Base-by-base conservation (phyloP, 441 rosid genomes). In the Populus hybrid region DNA sequence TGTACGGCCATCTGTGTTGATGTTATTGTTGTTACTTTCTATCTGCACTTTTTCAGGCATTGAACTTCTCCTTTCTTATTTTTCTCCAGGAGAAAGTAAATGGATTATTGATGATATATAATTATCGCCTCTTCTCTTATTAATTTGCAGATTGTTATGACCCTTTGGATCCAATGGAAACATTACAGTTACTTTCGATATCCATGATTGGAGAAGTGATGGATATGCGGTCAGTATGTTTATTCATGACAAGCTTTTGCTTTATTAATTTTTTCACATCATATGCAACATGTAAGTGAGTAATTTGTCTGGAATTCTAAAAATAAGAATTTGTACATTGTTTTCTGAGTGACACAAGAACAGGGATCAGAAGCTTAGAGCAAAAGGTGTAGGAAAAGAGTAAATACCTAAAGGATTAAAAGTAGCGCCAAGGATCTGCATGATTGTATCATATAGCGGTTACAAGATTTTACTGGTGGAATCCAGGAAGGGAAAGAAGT, bases 161-260 rank as follows among this genome's bases (percentile, higher is more conserved):
- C 42, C 42, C 42, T 38, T 38, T 38, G 42, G 53, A 83, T 82
- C 93, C 10, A 73, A 76, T 3, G 93, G 95, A 69, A 87, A 86
- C 76, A 84, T 88, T 75, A 85, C 89, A n/a, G 83, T 89, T 61
- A 85, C 87, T 64, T 88, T 89, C 5, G 92, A 91, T 73, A 83
- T 89, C 57, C 77, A 69, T 68, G 77, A 73, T 50, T 87, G 87
- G 83, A 77, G 79, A 36, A 11, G 11, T n/a, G 88, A 87, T 77
- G 90, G 95, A 28, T 89, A 89, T 80, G 65, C 78, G 89, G 94
- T 91, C 14, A 81, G 87, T 82, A 66, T 74, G 34, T 4, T 35
- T 35, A 71, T 10, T 59, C 14, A 21, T 26, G 14, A 66, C 46
- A 8, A 38, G 46, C 46, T 38, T 38, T 38, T 38, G 46, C 12